phyloP scores from a whole-genome alignment of 106 monocot species.

The Dendrobium huoshanense region DNA sequence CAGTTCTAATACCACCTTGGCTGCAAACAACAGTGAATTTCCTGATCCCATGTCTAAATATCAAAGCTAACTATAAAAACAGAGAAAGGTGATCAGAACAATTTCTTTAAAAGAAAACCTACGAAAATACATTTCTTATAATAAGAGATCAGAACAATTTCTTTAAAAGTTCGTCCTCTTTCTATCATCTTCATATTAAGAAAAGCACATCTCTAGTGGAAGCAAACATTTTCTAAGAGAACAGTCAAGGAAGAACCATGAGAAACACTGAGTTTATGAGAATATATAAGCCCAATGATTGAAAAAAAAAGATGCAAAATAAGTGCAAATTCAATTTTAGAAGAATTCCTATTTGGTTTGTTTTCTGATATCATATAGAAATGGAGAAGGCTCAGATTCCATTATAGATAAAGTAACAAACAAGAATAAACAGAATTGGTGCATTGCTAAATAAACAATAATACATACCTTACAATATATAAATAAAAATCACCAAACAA shows the following conservation, averaged over 20 bases:
- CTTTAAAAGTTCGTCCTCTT: not conserved
- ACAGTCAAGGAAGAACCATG: not conserved
- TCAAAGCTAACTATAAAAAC: not conserved
- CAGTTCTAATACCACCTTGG: not conserved
- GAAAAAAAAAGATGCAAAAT: not conserved
- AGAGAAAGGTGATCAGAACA: not conserved
- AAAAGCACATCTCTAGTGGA: not conserved
- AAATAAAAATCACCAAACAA: not conserved
- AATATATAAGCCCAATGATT: not conserved
- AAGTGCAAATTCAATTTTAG: not conserved
- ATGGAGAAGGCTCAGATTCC: not conserved
- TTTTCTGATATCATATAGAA: not conserved
- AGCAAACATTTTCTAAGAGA: not conserved
- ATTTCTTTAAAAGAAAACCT: not conserved
- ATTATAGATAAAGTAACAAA: not conserved
- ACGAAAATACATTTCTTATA: not conserved
- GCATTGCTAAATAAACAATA: not conserved
- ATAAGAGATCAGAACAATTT: not conserved
- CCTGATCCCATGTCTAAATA: not conserved
- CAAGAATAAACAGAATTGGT: not conserved
- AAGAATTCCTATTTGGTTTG: not conserved
- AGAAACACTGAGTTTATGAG: not conserved
- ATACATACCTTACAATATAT: not conserved
- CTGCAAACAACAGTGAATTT: not conserved
- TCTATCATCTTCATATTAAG: not conserved